Conservation (phyloP, 305 asterid species). For the Ajuga reptans region DNA sequence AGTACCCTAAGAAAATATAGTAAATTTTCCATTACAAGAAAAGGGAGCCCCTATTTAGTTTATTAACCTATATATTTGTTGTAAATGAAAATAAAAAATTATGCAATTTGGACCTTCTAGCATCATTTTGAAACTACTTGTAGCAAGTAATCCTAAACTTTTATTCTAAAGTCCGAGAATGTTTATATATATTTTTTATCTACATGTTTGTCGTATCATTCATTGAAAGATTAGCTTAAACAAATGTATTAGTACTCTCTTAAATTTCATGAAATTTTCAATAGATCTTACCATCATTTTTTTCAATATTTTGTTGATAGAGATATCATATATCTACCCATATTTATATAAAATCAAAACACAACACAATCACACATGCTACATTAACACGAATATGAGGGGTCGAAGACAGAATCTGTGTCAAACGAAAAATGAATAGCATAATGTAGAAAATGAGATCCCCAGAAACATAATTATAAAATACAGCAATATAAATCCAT, state of each 20-base stretch:
- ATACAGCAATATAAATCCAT: neutral
- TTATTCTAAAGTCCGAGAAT: neutral
- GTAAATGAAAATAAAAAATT: too few relatives aligned
- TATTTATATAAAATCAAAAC: too few relatives aligned
- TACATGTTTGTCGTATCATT: neutral
- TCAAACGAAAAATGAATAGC: too few relatives aligned
- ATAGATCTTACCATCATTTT: neutral
- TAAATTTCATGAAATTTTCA: neutral
- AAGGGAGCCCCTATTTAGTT: neutral
- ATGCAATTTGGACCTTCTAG: neutral
- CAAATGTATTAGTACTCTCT: neutral
- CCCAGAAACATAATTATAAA: neutral
- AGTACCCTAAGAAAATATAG: too few relatives aligned
- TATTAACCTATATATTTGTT: too few relatives aligned
- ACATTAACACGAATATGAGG: neutral
- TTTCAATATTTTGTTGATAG: too few relatives aligned
- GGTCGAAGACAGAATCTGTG: neutral
- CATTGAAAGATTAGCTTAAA: neutral
- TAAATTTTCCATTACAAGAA: too few relatives aligned
- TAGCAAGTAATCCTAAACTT: neutral
- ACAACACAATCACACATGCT: neutral
- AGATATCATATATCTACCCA: neutral
- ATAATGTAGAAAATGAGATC: too few relatives aligned
- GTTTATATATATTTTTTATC: too few relatives aligned
- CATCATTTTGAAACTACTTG: neutral